Evolutionary conservation across 1,139 yeast species (phyloP).

Genomic region (Yamadazyma atmosphaerica): DNA sequence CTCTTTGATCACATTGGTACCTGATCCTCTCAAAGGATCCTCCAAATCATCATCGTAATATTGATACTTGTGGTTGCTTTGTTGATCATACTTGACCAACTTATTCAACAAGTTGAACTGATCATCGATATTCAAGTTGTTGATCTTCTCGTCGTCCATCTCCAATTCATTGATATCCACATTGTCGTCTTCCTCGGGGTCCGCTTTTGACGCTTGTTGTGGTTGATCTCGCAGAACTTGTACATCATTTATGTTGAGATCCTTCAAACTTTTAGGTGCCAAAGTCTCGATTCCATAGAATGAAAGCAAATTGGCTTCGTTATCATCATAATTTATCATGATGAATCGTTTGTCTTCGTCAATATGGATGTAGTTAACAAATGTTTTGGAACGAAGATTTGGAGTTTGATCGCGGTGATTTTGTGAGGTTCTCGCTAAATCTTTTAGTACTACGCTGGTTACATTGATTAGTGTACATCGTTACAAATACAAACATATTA

Average conservation of each 20-base stretch:
- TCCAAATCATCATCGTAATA: constrained; percentile 24
- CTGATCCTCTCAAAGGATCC: constrained; percentile 60
- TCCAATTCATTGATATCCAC: background rate
- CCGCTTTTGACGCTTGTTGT: constrained; percentile 23
- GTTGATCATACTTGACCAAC: constrained; percentile 20
- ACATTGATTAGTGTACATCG: background rate
- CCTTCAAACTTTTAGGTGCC: constrained; percentile 22
- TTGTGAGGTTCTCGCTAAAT: background rate
- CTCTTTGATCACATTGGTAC: constrained; percentile 43
- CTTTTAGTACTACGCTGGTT: background rate
- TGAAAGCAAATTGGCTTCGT: constrained; percentile 17
- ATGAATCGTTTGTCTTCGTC: no score
- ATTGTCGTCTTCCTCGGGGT: background rate
- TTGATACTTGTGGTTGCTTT: constrained; percentile 8
- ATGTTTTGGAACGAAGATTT: no score
- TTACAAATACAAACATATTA: no score
- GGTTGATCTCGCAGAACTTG: constrained; percentile 13
- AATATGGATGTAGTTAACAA: no score
- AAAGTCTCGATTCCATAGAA: constrained; percentile 29
- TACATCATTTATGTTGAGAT: constrained; percentile 16
- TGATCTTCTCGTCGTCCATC: constrained; percentile 10
- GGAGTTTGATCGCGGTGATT: background rate
- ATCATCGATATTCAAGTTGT: constrained; percentile 27
- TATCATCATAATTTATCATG: constrained; percentile 31
- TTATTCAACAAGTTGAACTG: constrained; percentile 30